Conservation (phyloP, 2,329 filamentous ascomycete genomes). For the Sporothrix phasma region DNA sequence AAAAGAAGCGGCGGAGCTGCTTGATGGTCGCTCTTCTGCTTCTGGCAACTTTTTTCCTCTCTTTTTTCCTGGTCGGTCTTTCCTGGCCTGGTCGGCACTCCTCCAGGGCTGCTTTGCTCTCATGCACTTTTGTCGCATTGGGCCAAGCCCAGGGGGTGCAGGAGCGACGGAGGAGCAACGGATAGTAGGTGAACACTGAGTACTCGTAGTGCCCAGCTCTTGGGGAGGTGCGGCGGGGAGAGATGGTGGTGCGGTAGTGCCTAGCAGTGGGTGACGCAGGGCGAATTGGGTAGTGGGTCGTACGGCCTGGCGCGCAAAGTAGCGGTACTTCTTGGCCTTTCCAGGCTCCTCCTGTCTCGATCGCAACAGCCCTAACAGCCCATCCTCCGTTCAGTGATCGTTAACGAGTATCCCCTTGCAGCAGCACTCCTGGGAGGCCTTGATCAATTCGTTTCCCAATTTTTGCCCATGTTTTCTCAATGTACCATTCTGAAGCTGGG, state of each 20-base stretch:
- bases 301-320: background rate
- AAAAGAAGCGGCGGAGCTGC: slow-evolving; percentile 11
- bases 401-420: background rate
- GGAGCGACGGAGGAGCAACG: slow-evolving; percentile 15
- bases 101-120: slow-evolving; percentile 3
- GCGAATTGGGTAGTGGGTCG: slow-evolving; percentile 10
- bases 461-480: background rate
- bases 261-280: slow-evolving; percentile 9
- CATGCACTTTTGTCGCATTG: slow-evolving; percentile 11
- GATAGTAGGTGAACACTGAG: background rate
- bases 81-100: slow-evolving; percentile 3
- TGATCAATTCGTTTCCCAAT: background rate
- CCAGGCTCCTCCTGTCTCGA: background rate
- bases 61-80: background rate
- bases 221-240: slow-evolving; percentile 1
- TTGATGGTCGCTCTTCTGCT: slow-evolving; percentile 11
- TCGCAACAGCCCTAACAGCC: background rate
- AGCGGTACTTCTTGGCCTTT: slow-evolving; percentile 7
- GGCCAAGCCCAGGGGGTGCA: slow-evolving; percentile 9
- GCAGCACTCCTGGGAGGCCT: too few species aligned
- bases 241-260: background rate
- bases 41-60: slow-evolving; percentile 9
- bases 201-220: background rate
- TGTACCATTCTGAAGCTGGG: background rate
- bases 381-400: background rate